Conservation (phyloP, 495 filamentous ascomycete species). For the Xylaria intraflava region DNA sequence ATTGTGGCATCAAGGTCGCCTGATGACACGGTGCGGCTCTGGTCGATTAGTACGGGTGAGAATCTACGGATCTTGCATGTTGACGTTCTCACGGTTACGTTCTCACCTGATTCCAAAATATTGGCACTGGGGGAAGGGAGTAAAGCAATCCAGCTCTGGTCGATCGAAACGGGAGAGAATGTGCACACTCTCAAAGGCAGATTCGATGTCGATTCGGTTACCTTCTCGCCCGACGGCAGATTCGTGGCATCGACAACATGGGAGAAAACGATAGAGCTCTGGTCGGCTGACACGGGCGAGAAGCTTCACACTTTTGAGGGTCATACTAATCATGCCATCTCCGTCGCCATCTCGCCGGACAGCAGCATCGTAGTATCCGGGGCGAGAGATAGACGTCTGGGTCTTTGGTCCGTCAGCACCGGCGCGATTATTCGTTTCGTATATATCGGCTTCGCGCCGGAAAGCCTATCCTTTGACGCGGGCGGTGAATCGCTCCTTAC, state of each 20-base stretch:
- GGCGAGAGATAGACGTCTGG: background rate
- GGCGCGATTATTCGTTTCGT: background rate
- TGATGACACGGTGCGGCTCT: background rate
- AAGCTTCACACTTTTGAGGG: background rate
- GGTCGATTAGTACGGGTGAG: background rate
- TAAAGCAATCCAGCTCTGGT: background rate
- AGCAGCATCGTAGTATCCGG: background rate
- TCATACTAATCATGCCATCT: no score
- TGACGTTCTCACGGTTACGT: no score
- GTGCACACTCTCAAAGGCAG: background rate
- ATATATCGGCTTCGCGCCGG: no score
- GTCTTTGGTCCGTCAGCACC: background rate
- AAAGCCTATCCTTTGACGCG: background rate
- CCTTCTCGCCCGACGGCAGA: background rate
- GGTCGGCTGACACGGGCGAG: background rate
- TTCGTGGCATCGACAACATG: background rate
- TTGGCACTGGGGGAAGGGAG: background rate
- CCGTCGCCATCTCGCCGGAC: background rate
- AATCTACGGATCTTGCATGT: background rate
- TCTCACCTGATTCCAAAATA: background rate
- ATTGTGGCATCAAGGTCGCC: background rate
- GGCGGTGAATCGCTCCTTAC: background rate
- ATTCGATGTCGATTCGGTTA: background rate
- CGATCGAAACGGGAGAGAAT: background rate
- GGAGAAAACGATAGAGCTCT: background rate